Conservation (phyloP, 2,329 filamentous ascomycete genomes). For the Pseudogymnoascus sp. region DNA sequence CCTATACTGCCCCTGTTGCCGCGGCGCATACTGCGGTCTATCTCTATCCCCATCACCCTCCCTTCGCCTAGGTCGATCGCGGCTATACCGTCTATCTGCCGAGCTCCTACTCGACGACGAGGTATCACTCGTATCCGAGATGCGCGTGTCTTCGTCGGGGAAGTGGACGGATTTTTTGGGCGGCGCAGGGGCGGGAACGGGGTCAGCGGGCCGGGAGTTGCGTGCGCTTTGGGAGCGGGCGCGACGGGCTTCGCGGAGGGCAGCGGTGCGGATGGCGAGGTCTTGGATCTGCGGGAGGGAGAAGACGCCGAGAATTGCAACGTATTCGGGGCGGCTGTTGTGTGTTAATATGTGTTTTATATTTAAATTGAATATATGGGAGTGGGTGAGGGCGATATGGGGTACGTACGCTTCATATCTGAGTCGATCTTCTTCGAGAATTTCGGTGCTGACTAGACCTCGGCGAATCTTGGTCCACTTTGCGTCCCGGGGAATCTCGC, state of each 20-base stretch:
- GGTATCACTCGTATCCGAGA: background rate
- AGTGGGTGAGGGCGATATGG: background rate
- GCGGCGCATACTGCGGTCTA: constrained; percentile 24
- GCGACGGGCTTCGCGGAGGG: constrained; percentile 29
- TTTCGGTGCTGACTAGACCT: constrained; percentile 47
- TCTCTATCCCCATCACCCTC: constrained; percentile 33
- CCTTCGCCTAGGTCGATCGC: background rate
- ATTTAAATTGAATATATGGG: background rate
- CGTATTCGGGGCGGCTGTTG: constrained; percentile 43
- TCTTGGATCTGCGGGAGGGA: constrained; percentile 43
- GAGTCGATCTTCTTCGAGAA: constrained; percentile 45
- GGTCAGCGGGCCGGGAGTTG: background rate
- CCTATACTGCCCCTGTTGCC: constrained; percentile 6
- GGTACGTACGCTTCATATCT: constrained; percentile 45
- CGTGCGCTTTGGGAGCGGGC: constrained; percentile 4
- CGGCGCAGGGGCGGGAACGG: background rate
- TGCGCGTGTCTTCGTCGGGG: background rate
- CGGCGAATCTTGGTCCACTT: constrained; percentile 52
- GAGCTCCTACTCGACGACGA: background rate
- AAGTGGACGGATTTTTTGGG: background rate
- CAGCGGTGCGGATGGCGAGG: constrained; percentile 37
- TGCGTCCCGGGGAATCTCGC: constrained; percentile 47
- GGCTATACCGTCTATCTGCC: background rate
- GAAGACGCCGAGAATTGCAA: constrained; percentile 50
- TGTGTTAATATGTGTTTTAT: constrained; percentile 6